Base-by-base conservation (phyloP, 345 rosid genomes). In the Rhodomyrtus tomentosa region DNA sequence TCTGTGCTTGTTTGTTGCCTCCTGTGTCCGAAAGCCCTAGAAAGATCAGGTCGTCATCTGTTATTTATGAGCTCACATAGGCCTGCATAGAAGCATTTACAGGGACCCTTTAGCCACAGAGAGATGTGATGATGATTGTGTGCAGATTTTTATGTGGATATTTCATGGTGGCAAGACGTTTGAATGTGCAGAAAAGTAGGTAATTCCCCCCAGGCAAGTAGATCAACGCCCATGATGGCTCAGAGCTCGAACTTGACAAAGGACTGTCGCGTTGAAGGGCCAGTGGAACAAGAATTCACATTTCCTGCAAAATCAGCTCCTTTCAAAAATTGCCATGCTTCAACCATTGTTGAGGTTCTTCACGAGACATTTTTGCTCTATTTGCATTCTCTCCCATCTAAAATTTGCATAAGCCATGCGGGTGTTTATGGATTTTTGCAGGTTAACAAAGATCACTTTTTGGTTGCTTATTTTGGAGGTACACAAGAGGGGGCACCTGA, bases 301-400 rank as follows among this genome's bases (percentile, higher is more conserved):
- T 93, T 91, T 87, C 88, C 91, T 25, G 91, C 91, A 84, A 86
- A 86, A 84, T 93, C 97, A 76, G 93, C 92, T 88, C 98, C 98
- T 18, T 96, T 96, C 86, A 88, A 92, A 84, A 95, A 89, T 88
- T 96, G 98, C 81, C 98, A 96, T 88, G 98, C 98, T 29, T 94
- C 98, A 54, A 95, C 98, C 88, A 93, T 96, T 72, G 95, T 92
- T 15, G 97, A 94, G 96, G 97, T 93, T 59, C 40, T 25, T 84
- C 84, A 86, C 54, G 12, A 2, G 16, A 85, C 40, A 53, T 81
- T 16, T 82, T 55, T 51, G 32, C 81, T 54, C 36, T 49, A 54
- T 83, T 74, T n/a, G 58, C 54, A 4, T 38, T 32, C 50, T 20
- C 73, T 83, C 85, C 84, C 45, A 62, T 50, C 45, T 24, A 6